Base-by-base conservation (phyloP, 768 basidiomycete genomes). In the Suillus ampliporus region DNA sequence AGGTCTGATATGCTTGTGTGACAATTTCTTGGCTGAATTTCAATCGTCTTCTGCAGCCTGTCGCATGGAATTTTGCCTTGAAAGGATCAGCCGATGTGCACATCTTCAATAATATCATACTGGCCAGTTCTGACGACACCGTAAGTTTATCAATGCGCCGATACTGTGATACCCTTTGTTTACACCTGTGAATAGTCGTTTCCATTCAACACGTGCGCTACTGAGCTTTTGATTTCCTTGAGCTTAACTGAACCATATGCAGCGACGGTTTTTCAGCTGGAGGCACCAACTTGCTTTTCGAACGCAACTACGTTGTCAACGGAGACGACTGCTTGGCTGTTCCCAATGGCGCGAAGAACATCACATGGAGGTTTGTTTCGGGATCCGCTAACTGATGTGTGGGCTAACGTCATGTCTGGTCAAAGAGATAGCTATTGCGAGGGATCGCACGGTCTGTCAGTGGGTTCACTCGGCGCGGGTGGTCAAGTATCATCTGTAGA, bases 241-340 rank as follows among this genome's bases (percentile, higher is more conserved):
- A 15, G 52, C 21, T 54, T 17, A 15, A 15, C 14, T 10, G 15
- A 15, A 23, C 7, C 44, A 54, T 54, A 23, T 15, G 5, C 35
- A 54, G 52, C 31, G 44, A 14, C 78, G 83, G 82, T 5, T 84
- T 88, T 73, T 84, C 83, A 44, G 84, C 85, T 11, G 82, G 81
- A 14, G 87, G 87, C 14, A 81, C 78, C 4, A 80, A 88, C 67
- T 69, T 87, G 65, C 74, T 88, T 2, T 86, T 88, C 64, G 87
- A 88, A 67, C 76, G 84, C 68, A 88, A 87, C 60, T 69, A 81
- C 63, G 75, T 89, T 44, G 76, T 80, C 54, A 88, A 87, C 59
- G 87, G 86, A 4, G 87, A 88, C 60, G 87, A 89, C 68, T 89
- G 87, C 56, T 68, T 88, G 23, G 84, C 87, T 4, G 84, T 88